A percentile compares a stretch with the other conserved stretches of the same genome.
These are phyloP conservation scores for Pecoramyces ruminantium DNA, from an alignment of 192 early-diverging fungal genomes.

Conservation along the genomic window DNA sequence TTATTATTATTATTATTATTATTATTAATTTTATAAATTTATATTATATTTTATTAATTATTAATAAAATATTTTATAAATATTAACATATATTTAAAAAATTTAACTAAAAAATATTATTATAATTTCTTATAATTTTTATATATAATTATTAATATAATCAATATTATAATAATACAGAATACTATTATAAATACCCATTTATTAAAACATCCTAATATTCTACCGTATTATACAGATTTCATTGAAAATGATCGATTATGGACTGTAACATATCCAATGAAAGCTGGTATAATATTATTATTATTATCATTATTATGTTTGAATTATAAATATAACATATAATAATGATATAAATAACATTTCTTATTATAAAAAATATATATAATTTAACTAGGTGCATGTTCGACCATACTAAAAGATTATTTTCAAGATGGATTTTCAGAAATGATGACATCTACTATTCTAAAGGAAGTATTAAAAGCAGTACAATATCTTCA, in stretches of 20 bases:
- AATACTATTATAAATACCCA: constrained; percentile 20
- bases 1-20: no score
- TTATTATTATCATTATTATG: neutral
- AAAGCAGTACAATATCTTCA: constrained; percentile 32
- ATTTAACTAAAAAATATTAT: no score
- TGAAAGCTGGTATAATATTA: constrained; percentile 11
- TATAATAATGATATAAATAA: no score
- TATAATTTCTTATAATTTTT: no score
- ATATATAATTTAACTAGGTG: constrained; percentile 9
- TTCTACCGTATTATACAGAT: constrained; percentile 27
- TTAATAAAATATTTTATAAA: no score
- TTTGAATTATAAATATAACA: no score
- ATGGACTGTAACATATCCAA: constrained; percentile 37
- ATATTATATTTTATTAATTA: no score
- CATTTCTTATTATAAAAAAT: constrained; percentile 1
- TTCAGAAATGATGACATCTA: constrained; percentile 22
- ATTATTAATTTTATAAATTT: no score
- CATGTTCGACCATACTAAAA: constrained; percentile 23
- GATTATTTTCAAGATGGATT: constrained; percentile 28
- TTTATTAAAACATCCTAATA: constrained; percentile 23
- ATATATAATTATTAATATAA: no score
- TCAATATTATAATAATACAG: constrained; percentile 8
- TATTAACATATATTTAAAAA: no score
- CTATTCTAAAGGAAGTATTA: constrained; percentile 30
- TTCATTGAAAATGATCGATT: constrained; percentile 35